phyloP scores from a whole-genome alignment of 305 asterid genomes.

The Andrographis paniculata region DNA sequence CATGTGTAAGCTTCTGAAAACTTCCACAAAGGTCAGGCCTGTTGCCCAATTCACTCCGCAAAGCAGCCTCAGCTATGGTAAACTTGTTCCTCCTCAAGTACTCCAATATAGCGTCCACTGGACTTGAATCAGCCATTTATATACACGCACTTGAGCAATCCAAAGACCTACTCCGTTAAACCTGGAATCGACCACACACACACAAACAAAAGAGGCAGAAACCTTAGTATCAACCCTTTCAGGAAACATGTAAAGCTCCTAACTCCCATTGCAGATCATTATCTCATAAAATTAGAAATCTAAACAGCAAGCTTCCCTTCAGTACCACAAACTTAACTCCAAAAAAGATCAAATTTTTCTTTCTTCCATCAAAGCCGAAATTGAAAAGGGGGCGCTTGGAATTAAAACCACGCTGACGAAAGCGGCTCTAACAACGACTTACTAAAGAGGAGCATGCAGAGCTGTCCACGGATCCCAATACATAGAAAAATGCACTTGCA shows the following conservation, averaged over 20 bases:
- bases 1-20: constrained; percentile 56
- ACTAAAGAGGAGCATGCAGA: constrained; percentile 7
- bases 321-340: constrained; percentile 11
- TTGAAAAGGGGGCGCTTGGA: constrained; percentile 12
- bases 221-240: constrained; percentile 12
- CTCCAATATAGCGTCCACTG: constrained; percentile 72
- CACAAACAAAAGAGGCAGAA: constrained; percentile 16
- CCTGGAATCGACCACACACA: constrained; percentile 35
- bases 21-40: constrained; percentile 55
- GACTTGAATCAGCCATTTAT: constrained; percentile 68
- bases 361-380: too few species aligned
- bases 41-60: constrained; percentile 63
- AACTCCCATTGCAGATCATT: neutral
- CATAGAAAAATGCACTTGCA: constrained; percentile 8
- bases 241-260: constrained; percentile 15
- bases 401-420: constrained; percentile 13
- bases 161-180: constrained; percentile 27
- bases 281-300: neutral
- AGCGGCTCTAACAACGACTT: constrained; percentile 14
- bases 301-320: constrained; percentile 7
- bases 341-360: neutral
- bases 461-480: constrained; percentile 27
- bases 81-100: constrained; percentile 67
- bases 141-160: constrained; percentile 19
- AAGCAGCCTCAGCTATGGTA: constrained; percentile 80